phyloP scores from a whole-genome alignment of 306 rosid genomes.

The Prunus padus region DNA sequence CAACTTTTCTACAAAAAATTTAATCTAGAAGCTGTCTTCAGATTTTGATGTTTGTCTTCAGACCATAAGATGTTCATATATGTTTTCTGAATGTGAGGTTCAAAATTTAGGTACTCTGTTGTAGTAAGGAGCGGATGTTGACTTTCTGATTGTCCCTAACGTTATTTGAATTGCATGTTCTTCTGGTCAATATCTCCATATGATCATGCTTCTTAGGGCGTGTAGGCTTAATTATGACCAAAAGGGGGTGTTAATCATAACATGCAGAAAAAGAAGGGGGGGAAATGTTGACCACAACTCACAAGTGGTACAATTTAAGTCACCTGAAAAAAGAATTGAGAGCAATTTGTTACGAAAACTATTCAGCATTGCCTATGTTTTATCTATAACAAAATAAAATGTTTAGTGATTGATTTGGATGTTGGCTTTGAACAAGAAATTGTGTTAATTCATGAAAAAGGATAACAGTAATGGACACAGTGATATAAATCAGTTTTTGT shows the following conservation, averaged over 20 bases:
- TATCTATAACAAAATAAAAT: not conserved
- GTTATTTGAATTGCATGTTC: not conserved
- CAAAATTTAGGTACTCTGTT: not conserved
- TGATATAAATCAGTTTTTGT: not conserved
- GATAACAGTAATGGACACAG: not conserved
- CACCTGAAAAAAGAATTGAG: conserved; percentile 3
- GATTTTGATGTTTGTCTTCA: conserved; percentile 1
- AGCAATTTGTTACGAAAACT: not conserved
- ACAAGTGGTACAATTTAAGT: not conserved
- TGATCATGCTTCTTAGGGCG: not conserved
- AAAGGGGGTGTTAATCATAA: not conserved
- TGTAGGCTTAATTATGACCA: not conserved
- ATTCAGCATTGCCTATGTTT: not conserved
- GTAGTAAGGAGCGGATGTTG: not conserved
- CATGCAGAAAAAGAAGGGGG: not conserved
- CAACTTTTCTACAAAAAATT: not conserved
- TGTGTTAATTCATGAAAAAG: not conserved
- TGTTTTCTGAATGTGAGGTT: conserved; percentile 1
- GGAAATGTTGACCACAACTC: not conserved
- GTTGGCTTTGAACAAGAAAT: not conserved
- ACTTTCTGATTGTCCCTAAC: not conserved
- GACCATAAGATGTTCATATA: not conserved
- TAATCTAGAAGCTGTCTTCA: not conserved
- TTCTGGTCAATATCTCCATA: not conserved
- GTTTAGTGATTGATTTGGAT: not conserved